phyloP scores from a whole-genome alignment of 1,284 basidiomycete genomes.

The Trichosporon faecale region DNA sequence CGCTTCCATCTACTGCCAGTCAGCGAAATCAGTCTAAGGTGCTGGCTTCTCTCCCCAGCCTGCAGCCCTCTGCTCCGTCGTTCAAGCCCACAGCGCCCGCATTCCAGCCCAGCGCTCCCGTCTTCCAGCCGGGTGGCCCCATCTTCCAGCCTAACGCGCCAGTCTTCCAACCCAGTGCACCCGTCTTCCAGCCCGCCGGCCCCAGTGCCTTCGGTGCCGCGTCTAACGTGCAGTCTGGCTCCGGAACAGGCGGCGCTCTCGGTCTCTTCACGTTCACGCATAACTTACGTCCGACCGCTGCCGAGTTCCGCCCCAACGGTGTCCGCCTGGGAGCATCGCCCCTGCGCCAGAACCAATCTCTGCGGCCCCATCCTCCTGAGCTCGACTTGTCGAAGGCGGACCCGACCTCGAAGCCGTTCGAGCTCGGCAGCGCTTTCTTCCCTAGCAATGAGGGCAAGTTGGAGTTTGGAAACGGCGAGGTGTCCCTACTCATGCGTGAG shows the following conservation, averaged over 20 bases:
- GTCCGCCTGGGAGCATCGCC: not conserved
- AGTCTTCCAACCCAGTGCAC: not conserved
- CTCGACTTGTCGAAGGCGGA: slow-evolving; percentile 15
- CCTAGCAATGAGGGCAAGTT: slow-evolving; percentile 1
- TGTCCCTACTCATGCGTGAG: not conserved
- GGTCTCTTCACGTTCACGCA: slow-evolving; percentile 24
- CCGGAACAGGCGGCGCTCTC: slow-evolving; percentile 10
- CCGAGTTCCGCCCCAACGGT: not conserved
- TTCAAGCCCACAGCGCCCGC: slow-evolving; percentile 8
- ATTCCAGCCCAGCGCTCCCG: slow-evolving; percentile 1
- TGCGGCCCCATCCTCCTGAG: slow-evolving; percentile 10
- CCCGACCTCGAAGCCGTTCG: slow-evolving; percentile 12
- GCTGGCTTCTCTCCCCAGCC: not conserved
- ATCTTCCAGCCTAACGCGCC: not conserved
- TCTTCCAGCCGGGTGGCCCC: not conserved
- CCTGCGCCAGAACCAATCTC: not conserved
- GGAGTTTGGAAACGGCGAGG: not conserved
- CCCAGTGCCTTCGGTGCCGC: not conserved
- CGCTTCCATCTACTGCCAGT: not conserved
- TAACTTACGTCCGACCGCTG: slow-evolving; percentile 16
- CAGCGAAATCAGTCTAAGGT: not conserved
- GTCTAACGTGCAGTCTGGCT: not conserved
- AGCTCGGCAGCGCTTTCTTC: slow-evolving; percentile 9
- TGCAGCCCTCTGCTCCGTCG: slow-evolving; percentile 3
- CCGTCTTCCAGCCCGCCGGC: not conserved